Base-by-base conservation (phyloP, 345 rosid species). In the Toxicodendron radicans region DNA sequence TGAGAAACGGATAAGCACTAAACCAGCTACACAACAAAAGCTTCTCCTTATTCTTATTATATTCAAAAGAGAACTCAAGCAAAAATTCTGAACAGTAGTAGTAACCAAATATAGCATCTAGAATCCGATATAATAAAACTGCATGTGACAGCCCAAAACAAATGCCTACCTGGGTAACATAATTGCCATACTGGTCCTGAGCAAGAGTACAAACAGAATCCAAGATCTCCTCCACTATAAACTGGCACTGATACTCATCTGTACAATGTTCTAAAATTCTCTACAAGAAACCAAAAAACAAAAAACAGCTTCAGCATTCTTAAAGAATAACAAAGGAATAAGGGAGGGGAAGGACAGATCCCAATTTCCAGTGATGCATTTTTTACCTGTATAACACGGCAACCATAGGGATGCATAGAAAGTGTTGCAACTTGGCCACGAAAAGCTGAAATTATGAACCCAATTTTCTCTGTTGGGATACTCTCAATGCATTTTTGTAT, bases 401-500 rank as follows among this genome's bases (percentile, higher is more conserved):
- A 92, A 45, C 97, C 97, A 77, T 90, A 92, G 7, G 97, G 92
- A 84, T 90, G 97, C 76, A 72, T 86, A 27, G 95, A 89, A 78
- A 92, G 95, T 14, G 81, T 78, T 56, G 87, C 89, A 68, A 90
- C 93, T 73, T 89, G 87, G 64, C 89, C 89, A 60, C 79, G 76
- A 69, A 92, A 90, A 32, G 92, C 83, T 57, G 87, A 79, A 57
- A 92, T 73, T 74, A 92, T 83, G 70, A 90, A 90, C 21, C 76
- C 84, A 75, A 90, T 86, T 76, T 82, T 86, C 64, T 87, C 90
- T 65, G 85, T 71, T 0, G 89, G 87, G 71, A 92, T 63, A 52
- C 84, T 67, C 81, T 90, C 97, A 8, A 92, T 87, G 83, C 95
- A 92, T 83, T 92, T 92, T 73, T 92, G 97, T 62, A 92, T 87